Evolutionary conservation across 2,329 filamentous ascomycete genomes (phyloP).

Genomic region (Cercospora sp.): DNA sequence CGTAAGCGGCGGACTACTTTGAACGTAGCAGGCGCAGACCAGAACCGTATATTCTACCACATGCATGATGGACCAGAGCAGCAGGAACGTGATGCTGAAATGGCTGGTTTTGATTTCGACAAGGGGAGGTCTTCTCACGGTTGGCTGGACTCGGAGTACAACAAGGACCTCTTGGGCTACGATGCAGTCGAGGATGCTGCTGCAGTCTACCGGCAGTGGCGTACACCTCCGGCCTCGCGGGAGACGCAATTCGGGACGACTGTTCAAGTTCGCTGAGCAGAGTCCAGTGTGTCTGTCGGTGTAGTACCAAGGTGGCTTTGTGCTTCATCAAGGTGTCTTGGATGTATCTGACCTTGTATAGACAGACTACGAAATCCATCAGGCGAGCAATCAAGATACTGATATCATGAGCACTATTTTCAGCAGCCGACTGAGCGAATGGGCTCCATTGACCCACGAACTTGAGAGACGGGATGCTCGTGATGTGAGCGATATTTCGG

Average conservation of each 20-base stretch:
- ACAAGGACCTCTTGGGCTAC: background rate
- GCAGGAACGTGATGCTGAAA: slow-evolving; percentile 51
- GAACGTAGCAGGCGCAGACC: slow-evolving; percentile 48
- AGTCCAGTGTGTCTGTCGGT: background rate
- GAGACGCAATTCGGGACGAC: background rate
- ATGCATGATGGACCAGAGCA: slow-evolving; percentile 55
- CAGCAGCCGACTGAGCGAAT: no score
- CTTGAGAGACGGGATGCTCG: no score
- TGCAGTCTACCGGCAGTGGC: background rate
- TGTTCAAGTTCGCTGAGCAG: background rate
- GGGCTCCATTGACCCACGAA: no score
- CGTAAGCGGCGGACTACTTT: slow-evolving; percentile 49
- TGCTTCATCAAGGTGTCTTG: background rate
- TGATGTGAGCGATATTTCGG: background rate
- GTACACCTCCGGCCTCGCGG: background rate
- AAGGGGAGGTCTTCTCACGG: background rate
- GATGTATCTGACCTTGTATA: background rate
- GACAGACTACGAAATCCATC: background rate
- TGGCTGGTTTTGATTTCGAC: background rate
- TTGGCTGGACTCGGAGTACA: background rate
- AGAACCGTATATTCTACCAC: slow-evolving; percentile 37
- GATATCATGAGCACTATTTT: no score
- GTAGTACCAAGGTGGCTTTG: no score
- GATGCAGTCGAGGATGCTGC: background rate
- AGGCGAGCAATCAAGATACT: background rate